Evolutionary conservation across 1,139 yeast genomes (phyloP).

Genomic region (Saccharomyces hybrid): DNA sequence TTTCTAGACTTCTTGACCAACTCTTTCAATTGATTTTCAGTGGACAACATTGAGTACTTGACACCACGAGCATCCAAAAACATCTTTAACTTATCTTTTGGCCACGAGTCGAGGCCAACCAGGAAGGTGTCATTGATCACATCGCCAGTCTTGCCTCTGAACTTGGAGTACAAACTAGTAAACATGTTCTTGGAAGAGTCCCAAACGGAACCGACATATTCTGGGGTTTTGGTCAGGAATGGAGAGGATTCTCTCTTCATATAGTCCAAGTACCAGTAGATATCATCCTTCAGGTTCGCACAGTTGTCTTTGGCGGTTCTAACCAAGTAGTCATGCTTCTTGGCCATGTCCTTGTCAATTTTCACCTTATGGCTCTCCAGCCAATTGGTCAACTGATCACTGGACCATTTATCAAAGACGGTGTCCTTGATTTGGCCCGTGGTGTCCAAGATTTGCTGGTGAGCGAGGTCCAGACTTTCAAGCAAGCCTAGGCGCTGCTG

Average conservation of each 20-base stretch:
- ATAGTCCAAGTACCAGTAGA: slow-evolving; percentile 35
- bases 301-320: slow-evolving; percentile 36
- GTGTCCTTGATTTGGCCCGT: slow-evolving; percentile 39
- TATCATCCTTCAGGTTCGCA: slow-evolving; percentile 33
- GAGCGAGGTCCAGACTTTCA: slow-evolving; percentile 35
- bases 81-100: slow-evolving; percentile 42
- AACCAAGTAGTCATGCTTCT: slow-evolving; percentile 35
- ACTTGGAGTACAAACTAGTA: slow-evolving; percentile 9
- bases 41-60: slow-evolving; percentile 39
- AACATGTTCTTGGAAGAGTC: slow-evolving; percentile 12
- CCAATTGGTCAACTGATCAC: slow-evolving; percentile 43
- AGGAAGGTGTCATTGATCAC: slow-evolving; percentile 41
- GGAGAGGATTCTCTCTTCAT: slow-evolving; percentile 33
- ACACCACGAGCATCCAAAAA: slow-evolving; percentile 49
- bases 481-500: slow-evolving; percentile 38
- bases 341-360: slow-evolving; percentile 32
- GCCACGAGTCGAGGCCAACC: slow-evolving; percentile 42
- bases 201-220: slow-evolving; percentile 23
- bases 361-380: slow-evolving; percentile 39
- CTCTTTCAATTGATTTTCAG: slow-evolving; percentile 42
- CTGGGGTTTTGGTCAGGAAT: slow-evolving; percentile 29
- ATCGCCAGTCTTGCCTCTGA: slow-evolving; percentile 27
- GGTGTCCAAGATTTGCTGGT: slow-evolving; percentile 36
- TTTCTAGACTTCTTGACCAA: slow-evolving; percentile 42
- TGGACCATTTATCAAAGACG: slow-evolving; percentile 43